Percentiles rank a stretch among this genome's conserved stretches.
phyloP scores from a whole-genome alignment of 768 basidiomycete genomes.

The Xerocomus brunneocitrinus region DNA sequence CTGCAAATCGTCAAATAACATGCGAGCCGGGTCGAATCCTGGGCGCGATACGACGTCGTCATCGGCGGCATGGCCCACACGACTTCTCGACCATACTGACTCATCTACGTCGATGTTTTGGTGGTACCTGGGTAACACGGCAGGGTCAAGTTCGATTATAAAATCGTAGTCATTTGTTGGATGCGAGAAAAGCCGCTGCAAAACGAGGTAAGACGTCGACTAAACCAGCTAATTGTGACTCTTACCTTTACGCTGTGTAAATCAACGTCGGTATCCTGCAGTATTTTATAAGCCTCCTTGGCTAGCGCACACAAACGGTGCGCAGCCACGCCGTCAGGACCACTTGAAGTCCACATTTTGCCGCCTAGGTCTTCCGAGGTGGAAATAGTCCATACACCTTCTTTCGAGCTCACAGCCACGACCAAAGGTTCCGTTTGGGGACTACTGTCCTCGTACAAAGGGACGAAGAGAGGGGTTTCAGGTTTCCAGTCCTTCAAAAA shows the following conservation, averaged over 20 bases:
- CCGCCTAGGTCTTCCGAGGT: constrained; percentile 79
- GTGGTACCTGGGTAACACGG: constrained; percentile 62
- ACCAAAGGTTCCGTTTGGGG: constrained; percentile 7
- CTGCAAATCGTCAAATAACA: constrained; percentile 68
- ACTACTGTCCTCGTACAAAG: constrained; percentile 49
- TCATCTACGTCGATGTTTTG: constrained; percentile 61
- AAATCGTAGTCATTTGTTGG: constrained; percentile 84
- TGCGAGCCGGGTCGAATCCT: constrained; percentile 75
- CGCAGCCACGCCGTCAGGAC: constrained; percentile 70
- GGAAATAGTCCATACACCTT: constrained; percentile 68
- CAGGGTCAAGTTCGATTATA: constrained; percentile 66
- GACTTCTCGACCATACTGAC: constrained; percentile 41
- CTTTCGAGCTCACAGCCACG: constrained; percentile 30
- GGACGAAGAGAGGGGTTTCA: constrained; percentile 68
- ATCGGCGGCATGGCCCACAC: constrained; percentile 27
- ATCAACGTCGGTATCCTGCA: constrained; percentile 51
- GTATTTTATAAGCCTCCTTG: constrained; percentile 60
- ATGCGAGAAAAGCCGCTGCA: constrained; percentile 79
- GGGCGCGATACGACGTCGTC: constrained; percentile 38
- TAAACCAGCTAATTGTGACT: neutral
- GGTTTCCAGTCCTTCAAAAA: constrained; percentile 83
- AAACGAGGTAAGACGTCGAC: neutral
- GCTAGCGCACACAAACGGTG: constrained; percentile 71
- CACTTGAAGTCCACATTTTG: constrained; percentile 65
- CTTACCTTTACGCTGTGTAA: constrained; percentile 57